Percentiles rank a stretch among this genome's conserved stretches.
These are phyloP conservation scores for Pyrenophora teres DNA, from an alignment of 2,329 filamentous ascomycete species.

Conservation along the genomic window DNA sequence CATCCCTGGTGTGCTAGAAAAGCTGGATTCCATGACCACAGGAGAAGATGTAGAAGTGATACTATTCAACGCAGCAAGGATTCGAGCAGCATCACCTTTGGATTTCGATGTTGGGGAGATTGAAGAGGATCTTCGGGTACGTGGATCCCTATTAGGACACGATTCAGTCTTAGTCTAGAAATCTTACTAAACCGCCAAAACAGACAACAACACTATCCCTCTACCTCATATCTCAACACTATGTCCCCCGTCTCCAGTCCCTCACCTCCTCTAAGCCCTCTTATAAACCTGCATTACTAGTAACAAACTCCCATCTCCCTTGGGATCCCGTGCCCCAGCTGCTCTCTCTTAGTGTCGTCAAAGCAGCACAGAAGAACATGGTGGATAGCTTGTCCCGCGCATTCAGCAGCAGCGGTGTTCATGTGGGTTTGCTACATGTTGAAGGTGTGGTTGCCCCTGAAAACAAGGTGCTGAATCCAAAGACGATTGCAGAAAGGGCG, in stretches of 20 bases:
- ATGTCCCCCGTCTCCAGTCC: constrained; percentile 49
- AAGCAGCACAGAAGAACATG: constrained; percentile 58
- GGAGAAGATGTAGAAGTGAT: constrained; percentile 53
- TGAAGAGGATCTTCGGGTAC: constrained; percentile 57
- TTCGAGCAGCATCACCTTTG: constrained; percentile 51
- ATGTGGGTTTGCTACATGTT: constrained; percentile 55
- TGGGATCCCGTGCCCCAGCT: constrained; percentile 54
- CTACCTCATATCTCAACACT: constrained; percentile 55
- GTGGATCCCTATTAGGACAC: background rate
- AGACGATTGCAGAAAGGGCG: constrained; percentile 52
- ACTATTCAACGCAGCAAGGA: constrained; percentile 59
- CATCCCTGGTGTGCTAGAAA: constrained; percentile 47
- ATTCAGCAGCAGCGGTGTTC: constrained; percentile 51
- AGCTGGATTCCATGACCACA: constrained; percentile 45
- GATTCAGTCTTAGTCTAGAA: background rate
- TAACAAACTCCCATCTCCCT: constrained; percentile 56
- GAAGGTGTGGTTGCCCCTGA: constrained; percentile 51
- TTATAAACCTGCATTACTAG: constrained; percentile 54
- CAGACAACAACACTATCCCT: constrained; percentile 56
- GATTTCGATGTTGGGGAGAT: constrained; percentile 53
- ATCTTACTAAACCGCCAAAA: too few species aligned
- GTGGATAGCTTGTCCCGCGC: constrained; percentile 52
- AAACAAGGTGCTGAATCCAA: constrained; percentile 51
- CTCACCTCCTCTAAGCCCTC: constrained; percentile 39
- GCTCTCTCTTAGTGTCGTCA: constrained; percentile 57